A percentile compares a stretch with the other conserved stretches of the same genome.
Evolutionary conservation across 1,139 yeast genomes (phyloP).

Genomic region (Geotrichum fermentans): DNA sequence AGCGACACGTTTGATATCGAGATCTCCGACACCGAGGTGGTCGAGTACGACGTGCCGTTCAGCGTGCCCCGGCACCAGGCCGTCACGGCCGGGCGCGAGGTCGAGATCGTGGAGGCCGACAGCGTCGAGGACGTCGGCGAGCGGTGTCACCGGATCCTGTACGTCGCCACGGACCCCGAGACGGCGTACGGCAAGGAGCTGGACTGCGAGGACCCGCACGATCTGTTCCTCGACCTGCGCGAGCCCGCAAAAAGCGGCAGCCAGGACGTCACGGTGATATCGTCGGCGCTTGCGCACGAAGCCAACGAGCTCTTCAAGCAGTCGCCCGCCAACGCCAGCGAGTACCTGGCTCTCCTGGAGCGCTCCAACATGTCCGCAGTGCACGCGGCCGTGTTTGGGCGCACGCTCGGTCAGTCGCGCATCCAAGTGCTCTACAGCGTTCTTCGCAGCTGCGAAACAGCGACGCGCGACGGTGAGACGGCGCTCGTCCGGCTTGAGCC

Average conservation of each 20-base stretch:
- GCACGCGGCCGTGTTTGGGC: slow-evolving; percentile 20
- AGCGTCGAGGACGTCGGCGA: neutral
- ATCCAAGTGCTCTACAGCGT: slow-evolving; percentile 24
- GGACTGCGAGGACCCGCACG: slow-evolving; percentile 1
- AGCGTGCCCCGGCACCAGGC: slow-evolving; percentile 19
- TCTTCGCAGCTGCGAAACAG: slow-evolving; percentile 28
- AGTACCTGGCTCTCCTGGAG: slow-evolving; percentile 27
- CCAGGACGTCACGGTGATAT: slow-evolving; percentile 14
- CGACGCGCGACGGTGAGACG: slow-evolving; percentile 23
- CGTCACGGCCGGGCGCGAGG: neutral
- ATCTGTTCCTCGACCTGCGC: slow-evolving; percentile 8
- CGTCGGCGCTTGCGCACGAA: slow-evolving; percentile 27
- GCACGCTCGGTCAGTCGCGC: neutral
- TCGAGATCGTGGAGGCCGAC: slow-evolving; percentile 7
- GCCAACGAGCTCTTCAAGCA: slow-evolving; percentile 31
- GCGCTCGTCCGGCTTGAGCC: slow-evolving; percentile 7
- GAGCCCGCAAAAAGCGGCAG: neutral
- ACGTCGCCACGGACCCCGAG: slow-evolving; percentile 5
- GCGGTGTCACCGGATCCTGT: slow-evolving; percentile 3
- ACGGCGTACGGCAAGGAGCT: neutral
- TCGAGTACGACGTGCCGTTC: slow-evolving; percentile 37
- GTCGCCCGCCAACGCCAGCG: slow-evolving; percentile 33
- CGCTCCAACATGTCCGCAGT: slow-evolving; percentile 30
- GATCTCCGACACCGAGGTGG: slow-evolving; percentile 17
- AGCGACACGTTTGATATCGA: slow-evolving; percentile 36